A percentile compares a stretch with the other conserved stretches of the same genome.
These are phyloP conservation scores for Boletales sp. DNA, from an alignment of 768 basidiomycete genomes.

Conservation along the genomic window DNA sequence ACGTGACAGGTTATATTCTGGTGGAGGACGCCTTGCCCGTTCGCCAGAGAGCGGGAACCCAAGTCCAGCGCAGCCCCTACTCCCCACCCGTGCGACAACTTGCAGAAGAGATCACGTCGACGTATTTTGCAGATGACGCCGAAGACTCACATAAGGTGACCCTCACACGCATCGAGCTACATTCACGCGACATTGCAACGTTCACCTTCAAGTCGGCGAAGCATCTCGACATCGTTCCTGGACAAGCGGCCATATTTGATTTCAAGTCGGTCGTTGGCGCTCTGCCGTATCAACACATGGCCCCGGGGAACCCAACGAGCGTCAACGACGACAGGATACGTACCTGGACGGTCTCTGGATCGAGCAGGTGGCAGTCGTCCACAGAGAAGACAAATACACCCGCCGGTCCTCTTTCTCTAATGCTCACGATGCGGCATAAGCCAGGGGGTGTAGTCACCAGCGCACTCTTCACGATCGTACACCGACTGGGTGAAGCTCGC, in stretches of 20 bases:
- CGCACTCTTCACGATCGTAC: conserved; percentile 48
- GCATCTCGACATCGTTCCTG: conserved; percentile 36
- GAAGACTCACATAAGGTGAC: conserved; percentile 16
- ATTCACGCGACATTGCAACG: conserved; percentile 48
- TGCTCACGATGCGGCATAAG: conserved; percentile 56
- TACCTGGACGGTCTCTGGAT: conserved; percentile 58
- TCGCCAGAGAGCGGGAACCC: conserved; percentile 39
- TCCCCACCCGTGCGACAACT: conserved; percentile 57
- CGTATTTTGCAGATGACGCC: conserved; percentile 27
- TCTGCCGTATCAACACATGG: conserved; percentile 52
- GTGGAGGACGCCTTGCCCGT: conserved; percentile 55
- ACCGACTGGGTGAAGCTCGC: conserved; percentile 36
- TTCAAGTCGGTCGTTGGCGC: conserved; percentile 49
- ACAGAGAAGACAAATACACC: neutral
- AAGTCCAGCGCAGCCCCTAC: conserved; percentile 43
- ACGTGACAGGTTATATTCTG: conserved; percentile 49
- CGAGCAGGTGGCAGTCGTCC: conserved; percentile 14
- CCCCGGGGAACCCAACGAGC: conserved; percentile 41
- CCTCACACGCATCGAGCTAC: conserved; percentile 40
- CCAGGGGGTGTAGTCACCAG: conserved; percentile 52
- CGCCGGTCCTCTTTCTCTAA: conserved; percentile 22
- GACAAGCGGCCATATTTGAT: conserved; percentile 56
- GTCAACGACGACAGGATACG: conserved; percentile 64
- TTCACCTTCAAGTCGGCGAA: conserved; percentile 46
- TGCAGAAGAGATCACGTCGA: conserved; percentile 41